Evolutionary conservation across 2,329 filamentous ascomycete species (phyloP), one percentile per base, ranked within the genome.

Genomic region (Chaetothyriales sp.): DNA sequence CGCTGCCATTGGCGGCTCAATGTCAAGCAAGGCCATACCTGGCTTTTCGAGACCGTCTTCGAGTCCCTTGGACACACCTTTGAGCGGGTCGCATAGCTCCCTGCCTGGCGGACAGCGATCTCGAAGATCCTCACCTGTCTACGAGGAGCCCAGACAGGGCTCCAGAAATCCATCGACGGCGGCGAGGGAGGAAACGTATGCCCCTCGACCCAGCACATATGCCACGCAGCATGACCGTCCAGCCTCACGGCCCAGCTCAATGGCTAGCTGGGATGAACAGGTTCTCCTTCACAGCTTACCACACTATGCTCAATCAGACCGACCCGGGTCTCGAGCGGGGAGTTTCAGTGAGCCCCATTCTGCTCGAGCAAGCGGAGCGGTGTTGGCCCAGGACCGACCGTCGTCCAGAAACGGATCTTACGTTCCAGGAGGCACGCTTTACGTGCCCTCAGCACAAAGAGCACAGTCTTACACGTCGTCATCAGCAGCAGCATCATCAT

Each of bases 1-100:
- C 45, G 58, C 55, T 15, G 59, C 59, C 19, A 60, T 58, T 13
- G 47, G 56, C 19, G 56, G 56, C 44, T 55, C 58, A 13, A 48
- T 58, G 7, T 58, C 58, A 10, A 47, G 51, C 19, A 61, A 56
- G 51, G 51, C 56, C 18, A 55, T 55, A 43, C 56, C 56, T 33
- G 50, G 37, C 43, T 44, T 57, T 19, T 54, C 58, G 10, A 44
- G 56, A 50, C 54, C 58, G 43, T 54, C 50, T 44, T 55, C 56
- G 28, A 54, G 52, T 4, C 46, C 50, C n/a, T 55, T 53, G 5
- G 29, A 50, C 15, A 55, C 54, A 13, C 48, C 52, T n/a, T 51
- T 51, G 13, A 55, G 52, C 44, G 45, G 56, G 19, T 53, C 53
- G 20, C 55, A 56, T 19, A 57, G 55, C 33, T 43, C 51, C 19